Conservation (phyloP, 2,329 filamentous ascomycete species). For the Hysterium pulicare region DNA sequence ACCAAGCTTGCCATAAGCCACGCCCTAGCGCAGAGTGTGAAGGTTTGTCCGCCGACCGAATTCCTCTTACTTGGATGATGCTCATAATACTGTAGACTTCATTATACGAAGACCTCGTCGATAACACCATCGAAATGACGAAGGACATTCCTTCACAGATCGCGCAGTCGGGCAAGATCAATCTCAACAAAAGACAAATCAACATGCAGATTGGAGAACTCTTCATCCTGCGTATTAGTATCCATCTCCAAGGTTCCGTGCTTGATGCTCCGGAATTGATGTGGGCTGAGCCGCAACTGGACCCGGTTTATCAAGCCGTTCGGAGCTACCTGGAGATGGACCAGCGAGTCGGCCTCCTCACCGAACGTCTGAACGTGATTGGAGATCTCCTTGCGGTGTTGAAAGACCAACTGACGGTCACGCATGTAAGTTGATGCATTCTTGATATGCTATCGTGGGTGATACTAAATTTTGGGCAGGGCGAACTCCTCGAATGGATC, state of each 20-base stretch:
- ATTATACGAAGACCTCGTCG: slow-evolving; percentile 91
- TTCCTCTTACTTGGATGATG: background rate
- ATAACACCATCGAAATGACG: slow-evolving; percentile 87
- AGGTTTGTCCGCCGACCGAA: slow-evolving; percentile 49
- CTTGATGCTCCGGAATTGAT: slow-evolving; percentile 96
- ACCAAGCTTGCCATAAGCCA: slow-evolving; percentile 95
- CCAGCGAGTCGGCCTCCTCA: slow-evolving; percentile 84
- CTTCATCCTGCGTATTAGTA: slow-evolving; percentile 96
- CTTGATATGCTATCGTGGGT: background rate
- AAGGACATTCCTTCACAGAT: slow-evolving; percentile 93
- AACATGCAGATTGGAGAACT: slow-evolving; percentile 99
- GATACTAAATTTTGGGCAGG: slow-evolving; percentile 22
- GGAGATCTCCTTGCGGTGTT: slow-evolving; percentile 87
- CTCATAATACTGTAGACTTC: slow-evolving; percentile 62
- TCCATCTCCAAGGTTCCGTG: slow-evolving; percentile 94
- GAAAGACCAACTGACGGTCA: slow-evolving; percentile 92
- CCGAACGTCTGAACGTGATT: slow-evolving; percentile 88
- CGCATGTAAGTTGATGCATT: slow-evolving; percentile 41
- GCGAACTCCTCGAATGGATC: slow-evolving; percentile 52
- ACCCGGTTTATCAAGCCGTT: slow-evolving; percentile 94
- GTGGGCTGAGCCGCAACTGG: slow-evolving; percentile 96
- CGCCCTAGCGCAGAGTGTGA: slow-evolving; percentile 91
- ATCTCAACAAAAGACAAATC: slow-evolving; percentile 82
- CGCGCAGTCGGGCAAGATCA: slow-evolving; percentile 86
- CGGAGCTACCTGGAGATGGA: slow-evolving; percentile 97